Evolutionary conservation across 2,329 filamentous ascomycete genomes (phyloP), one percentile per base, ranked within the genome.

Genomic region (Hypoxylon sp.): DNA sequence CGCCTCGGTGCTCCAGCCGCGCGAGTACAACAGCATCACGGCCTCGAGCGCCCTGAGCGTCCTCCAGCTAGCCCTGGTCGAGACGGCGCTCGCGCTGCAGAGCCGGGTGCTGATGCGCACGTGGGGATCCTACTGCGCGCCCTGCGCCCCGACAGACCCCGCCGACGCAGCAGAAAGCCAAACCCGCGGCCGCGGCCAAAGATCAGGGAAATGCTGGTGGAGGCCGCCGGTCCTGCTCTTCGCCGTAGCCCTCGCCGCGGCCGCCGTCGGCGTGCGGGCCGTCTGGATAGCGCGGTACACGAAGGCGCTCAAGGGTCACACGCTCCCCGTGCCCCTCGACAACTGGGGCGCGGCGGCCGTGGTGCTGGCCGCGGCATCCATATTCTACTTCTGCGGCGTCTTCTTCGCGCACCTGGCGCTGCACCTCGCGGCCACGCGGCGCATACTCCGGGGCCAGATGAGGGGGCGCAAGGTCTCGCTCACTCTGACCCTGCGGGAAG

Each of bases 311-410:
- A 38, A 50, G 1, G 68, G 65, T 4, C 62, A 55, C 45, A 69
- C 67, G 0, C 61, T 77, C 0, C 71, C 78, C 0, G 53, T 63
- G 0, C 54, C 50, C 9, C 70, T 71, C n/a, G 74, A 68, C 24
- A 82, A 80, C 79, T 69, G 83, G 7, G 74, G 78, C 2, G 70
- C 81, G 53, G 73, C 75, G 28, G 78, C 79, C 26, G 73, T 80
- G 26, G 76, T 81, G 33, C 72, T 78, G 49, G 80, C 80, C n/a
- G 77, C 78, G 16, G 64, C 78, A 9, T 80, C 79, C 14, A 81
- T 83, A 32, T 80, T 78, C 63, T 87, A 83, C 80, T 87, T 85
- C 76, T 86, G 84, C 70, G 81, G 82, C 38, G 69, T 87, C 33
- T 88, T 88, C 77, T 85, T 85, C 71, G 67, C 80, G 58, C 82